Percentiles rank a stretch among this genome's conserved stretches.
These are phyloP conservation scores for Adenanthera pavonina DNA, from an alignment of 306 rosid species.

Conservation along the genomic window DNA sequence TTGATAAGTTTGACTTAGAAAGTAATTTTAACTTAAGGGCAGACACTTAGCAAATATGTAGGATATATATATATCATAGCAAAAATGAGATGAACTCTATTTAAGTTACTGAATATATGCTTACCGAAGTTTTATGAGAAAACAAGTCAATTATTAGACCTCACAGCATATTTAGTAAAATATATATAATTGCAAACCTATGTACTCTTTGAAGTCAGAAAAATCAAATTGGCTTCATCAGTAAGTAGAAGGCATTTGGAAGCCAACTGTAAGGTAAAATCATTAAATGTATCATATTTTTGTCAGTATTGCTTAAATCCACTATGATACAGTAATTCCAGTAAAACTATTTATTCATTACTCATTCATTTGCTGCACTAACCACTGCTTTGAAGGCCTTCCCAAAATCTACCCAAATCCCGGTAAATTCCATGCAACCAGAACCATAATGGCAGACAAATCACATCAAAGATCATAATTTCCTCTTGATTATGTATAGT, in stretches of 20 bases:
- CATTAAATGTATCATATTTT: background rate
- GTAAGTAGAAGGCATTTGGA: constrained; percentile 26
- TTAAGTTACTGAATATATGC: constrained; percentile 21
- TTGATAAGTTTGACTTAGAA: constrained; percentile 60
- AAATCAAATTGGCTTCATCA: constrained; percentile 13
- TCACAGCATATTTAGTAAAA: constrained; percentile 29
- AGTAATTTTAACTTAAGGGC: constrained; percentile 53
- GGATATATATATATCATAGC: constrained; percentile 36
- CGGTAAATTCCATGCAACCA: background rate
- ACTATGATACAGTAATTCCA: background rate
- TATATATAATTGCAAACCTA: constrained; percentile 30
- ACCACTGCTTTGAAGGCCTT: background rate
- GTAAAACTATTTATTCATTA: background rate
- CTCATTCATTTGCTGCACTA: constrained; percentile 12
- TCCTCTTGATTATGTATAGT: background rate
- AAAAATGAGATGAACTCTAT: constrained; percentile 33
- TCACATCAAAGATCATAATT: background rate
- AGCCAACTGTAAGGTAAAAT: background rate
- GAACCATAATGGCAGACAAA: constrained; percentile 19
- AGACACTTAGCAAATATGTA: constrained; percentile 47
- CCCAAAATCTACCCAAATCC: constrained; percentile 11
- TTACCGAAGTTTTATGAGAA: constrained; percentile 21
- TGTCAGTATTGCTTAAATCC: background rate
- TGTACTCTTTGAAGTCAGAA: constrained; percentile 11
- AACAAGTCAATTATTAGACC: constrained; percentile 25